Conservation (phyloP, 1,284 basidiomycete species). For the Cutaneotrichosporon cutaneum region DNA sequence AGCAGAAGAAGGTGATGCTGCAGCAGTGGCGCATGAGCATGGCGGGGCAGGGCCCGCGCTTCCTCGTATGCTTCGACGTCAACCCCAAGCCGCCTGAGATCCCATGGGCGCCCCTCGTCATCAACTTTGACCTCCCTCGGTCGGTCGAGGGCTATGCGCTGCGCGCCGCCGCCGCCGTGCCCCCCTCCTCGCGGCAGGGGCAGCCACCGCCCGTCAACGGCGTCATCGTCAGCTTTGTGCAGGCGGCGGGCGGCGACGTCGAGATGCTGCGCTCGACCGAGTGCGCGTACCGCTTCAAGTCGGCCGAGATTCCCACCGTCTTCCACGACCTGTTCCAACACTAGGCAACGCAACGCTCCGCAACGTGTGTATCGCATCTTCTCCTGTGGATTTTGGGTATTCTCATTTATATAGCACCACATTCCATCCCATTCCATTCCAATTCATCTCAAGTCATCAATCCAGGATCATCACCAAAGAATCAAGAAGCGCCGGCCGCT, state of each 20-base stretch:
- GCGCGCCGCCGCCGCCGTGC: constrained; percentile 50
- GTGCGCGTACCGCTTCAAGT: constrained; percentile 85
- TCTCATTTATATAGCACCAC: neutral
- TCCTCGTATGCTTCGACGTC: constrained; percentile 86
- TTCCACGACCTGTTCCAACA: constrained; percentile 52
- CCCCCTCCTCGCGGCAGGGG: constrained; percentile 40
- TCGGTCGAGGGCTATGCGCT: constrained; percentile 95
- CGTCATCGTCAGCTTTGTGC: constrained; percentile 91
- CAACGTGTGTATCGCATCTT: constrained; percentile 7
- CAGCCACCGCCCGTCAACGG: constrained; percentile 57
- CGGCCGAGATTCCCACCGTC: constrained; percentile 48
- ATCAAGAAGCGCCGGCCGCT: neutral
- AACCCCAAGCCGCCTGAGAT: constrained; percentile 85
- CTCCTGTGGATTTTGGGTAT: constrained; percentile 13
- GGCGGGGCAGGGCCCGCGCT: constrained; percentile 52
- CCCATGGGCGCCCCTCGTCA: constrained; percentile 81
- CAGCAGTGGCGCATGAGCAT: constrained; percentile 58
- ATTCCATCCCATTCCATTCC: neutral
- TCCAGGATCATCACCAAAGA: neutral
- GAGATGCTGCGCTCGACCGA: constrained; percentile 97
- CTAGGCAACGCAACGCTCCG: constrained; percentile 15
- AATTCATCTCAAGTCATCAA: neutral
- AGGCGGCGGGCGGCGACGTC: constrained; percentile 92
- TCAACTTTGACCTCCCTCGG: constrained; percentile 93
- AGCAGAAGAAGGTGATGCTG: constrained; percentile 59